Percentiles rank a stretch among this genome's conserved stretches.
phyloP scores from a whole-genome alignment of 192 early-diverging fungal genomes.

The Coemansia furcata region DNA sequence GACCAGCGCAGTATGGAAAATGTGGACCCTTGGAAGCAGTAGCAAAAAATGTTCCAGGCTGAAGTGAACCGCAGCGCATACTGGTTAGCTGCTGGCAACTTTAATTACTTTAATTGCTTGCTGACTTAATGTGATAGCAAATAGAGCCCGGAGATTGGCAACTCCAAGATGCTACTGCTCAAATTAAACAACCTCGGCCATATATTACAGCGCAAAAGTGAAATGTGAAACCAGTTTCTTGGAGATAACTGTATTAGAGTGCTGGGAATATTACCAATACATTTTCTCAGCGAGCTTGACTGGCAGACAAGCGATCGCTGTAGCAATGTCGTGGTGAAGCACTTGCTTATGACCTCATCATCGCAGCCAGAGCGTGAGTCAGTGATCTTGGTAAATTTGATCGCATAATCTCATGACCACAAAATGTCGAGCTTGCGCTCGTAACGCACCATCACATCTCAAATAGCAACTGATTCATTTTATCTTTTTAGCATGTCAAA shows the following conservation, averaged over 20 bases:
- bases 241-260: neutral
- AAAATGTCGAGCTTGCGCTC: neutral
- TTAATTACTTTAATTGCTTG: neutral
- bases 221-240: neutral
- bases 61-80: neutral
- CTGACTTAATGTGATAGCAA: neutral
- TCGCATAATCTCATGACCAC: neutral
- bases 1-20: constrained; percentile 2
- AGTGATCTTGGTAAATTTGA: neutral
- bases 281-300: neutral
- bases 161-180: neutral
- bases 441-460: neutral
- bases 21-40: constrained; percentile 16
- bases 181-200: neutral
- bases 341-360: neutral
- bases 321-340: too few species aligned
- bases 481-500: constrained; percentile 13
- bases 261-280: neutral
- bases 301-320: neutral
- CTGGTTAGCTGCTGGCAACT: neutral
- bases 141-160: neutral
- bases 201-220: neutral
- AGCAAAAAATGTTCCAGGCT: constrained; percentile 11
- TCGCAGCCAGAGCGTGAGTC: neutral
- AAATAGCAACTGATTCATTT: neutral